Evolutionary conservation across 2,329 filamentous ascomycete genomes (phyloP).

Genomic region (Fusarium sp.): DNA sequence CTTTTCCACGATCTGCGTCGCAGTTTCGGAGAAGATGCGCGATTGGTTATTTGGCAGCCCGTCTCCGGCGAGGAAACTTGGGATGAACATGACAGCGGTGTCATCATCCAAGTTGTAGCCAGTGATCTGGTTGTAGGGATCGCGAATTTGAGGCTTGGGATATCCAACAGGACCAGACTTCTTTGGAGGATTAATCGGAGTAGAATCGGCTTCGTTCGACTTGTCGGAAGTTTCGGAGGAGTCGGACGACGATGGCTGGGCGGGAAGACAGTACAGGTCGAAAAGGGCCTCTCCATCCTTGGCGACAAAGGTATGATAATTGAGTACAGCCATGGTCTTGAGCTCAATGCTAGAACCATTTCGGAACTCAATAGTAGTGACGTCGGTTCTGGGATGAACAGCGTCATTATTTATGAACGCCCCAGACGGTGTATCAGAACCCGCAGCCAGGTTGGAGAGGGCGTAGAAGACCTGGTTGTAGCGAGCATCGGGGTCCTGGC

Average conservation of each 20-base stretch:
- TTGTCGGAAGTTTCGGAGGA: not conserved
- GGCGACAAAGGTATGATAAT: not conserved
- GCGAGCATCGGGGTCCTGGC: conserved; percentile 10
- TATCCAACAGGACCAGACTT: not conserved
- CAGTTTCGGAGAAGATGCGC: not conserved
- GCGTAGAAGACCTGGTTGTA: conserved; percentile 12
- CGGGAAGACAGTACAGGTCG: not conserved
- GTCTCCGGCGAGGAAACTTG: not conserved
- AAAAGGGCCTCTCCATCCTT: not conserved
- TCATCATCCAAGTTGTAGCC: conserved; percentile 8
- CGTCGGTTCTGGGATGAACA: not conserved
- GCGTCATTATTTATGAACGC: not conserved
- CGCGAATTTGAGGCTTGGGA: conserved; percentile 5
- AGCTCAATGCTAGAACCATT: conserved; percentile 7
- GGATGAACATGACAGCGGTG: not conserved
- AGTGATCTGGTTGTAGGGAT: conserved; percentile 8
- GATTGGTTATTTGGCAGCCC: not conserved
- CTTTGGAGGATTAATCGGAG: not conserved
- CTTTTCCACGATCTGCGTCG: not conserved
- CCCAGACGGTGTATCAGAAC: not conserved
- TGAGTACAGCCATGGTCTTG: not conserved
- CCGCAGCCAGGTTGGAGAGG: not conserved
- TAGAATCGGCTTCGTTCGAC: not conserved
- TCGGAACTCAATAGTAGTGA: not conserved
- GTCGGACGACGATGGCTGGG: not conserved